Base-by-base conservation (phyloP, 1,284 basidiomycete genomes). In the Anthracocystis panici-leucophaei region DNA sequence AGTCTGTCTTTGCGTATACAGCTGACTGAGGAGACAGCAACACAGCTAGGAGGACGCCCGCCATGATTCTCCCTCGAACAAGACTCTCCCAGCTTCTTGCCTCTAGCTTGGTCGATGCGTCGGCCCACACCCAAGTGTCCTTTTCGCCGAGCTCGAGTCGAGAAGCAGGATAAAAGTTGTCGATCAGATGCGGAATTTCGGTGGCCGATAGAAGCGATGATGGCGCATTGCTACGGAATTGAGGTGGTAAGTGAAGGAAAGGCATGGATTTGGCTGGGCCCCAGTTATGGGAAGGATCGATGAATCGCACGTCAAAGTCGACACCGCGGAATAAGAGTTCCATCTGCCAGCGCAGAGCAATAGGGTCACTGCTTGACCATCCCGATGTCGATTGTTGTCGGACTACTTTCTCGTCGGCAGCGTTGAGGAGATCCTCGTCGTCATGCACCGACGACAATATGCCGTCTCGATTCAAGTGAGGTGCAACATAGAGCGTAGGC, bases 341-440 rank as follows among this genome's bases (percentile, higher is more conserved):
- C 66, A 83, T 75, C 51, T 83, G 82, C 81, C 80, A 82, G 7
- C 77, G 67, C 14, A 83, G 60, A 11, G 78, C 72, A 16, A 77
- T 71, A 0, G 82, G 80, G 29, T 83, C 81, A 16, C 73, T 70
- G 53, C 80, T 82, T 0, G 79, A 71, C 82, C 82, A 83, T 16
- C 61, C 67, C 11, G 21, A 12, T 3, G 63, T 45, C 14, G 42
- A 4, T 18, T 31, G 49, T 8, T n/a, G n/a, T 11, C 12, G 8
- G 3, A 20, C 29, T 3, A 21, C 16, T 45, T 61, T 57, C 5
- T 65, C 54, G 11, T 70, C 53, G 10, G 21, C 25, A 7, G 56
- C n/a, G 20, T 18, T 16, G 10, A 11, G 18, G 3, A 31, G 1
- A n/a, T 20, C 21, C 2, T 31, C 20, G 23, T 63, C 53, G 18